Evolutionary conservation across 257 asterid genomes (phyloP), one percentile per base, ranked within the genome.

Genomic region (Rauvolfia tetraphylla): DNA sequence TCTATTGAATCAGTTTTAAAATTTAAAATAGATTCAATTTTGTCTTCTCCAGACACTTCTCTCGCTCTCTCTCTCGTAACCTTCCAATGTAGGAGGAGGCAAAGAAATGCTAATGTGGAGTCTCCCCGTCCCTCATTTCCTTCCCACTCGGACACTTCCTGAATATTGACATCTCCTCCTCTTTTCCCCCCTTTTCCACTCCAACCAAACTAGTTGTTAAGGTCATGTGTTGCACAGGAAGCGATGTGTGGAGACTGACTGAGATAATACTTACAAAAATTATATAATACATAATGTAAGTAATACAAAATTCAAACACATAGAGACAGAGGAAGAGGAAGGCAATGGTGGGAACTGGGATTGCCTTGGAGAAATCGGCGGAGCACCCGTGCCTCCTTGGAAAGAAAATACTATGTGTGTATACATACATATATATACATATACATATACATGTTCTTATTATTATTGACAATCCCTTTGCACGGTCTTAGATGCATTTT

Each of bases 351-450:
- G 77, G 83, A 80, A 80, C 66, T 81, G 79, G 75, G 84, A 81
- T 81, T 77, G 33, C 86, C 25, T 82, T 79, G 85, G 85, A 82
- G 85, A 82, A 82, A 82, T 79, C 82, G 76, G 81, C 81, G 83
- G 86, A 76, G 74, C 78, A 59, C 83, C 86, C 86, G 86, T 82
- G 86, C 86, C 83, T 82, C 75, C 86, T 82, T 63, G 86, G 81
- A 48, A 68, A 67, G 14, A 38, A 68, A 58, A 58, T 69, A 68
- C 75, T 12, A 5, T 54, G 20, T 20, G 2, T 51, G 22, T n/a
- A 1, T 48, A 48, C 20, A 48, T 48, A 48, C 14, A 48, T 48
- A 48, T 48, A 14, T 49, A 49, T 49, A 49, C 31, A 41, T 20
- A 5, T 61, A 9, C 38, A 20, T 34, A 1, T 10, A 11, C 20